A percentile compares a stretch with the other conserved stretches of the same genome.
Conservation (phyloP, 805 yeast species). For the Metschnikowia continentalis region DNA sequence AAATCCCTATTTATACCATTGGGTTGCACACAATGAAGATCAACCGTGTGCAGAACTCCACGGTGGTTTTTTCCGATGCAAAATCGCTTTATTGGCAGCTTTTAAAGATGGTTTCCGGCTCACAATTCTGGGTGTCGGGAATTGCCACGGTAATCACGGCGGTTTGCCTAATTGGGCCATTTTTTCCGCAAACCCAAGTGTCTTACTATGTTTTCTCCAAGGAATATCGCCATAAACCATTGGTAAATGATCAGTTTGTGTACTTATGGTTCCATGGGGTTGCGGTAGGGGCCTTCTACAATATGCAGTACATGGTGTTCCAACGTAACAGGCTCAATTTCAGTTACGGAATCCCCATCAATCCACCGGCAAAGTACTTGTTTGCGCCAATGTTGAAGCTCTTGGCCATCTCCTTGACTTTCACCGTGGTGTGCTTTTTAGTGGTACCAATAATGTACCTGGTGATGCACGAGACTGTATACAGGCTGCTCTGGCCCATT, state of each 20-base stretch:
- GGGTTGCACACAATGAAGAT: conserved; percentile 27
- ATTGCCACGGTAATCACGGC: conserved; percentile 19
- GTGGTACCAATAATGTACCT: conserved; percentile 38
- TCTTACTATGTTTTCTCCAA: conserved; percentile 33
- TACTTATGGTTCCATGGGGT: conserved; percentile 47
- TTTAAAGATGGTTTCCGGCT: neutral
- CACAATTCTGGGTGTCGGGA: conserved; percentile 1
- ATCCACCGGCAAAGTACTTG: conserved; percentile 36
- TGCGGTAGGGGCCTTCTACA: conserved; percentile 42
- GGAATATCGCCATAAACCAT: conserved; percentile 36
- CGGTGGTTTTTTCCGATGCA: conserved; percentile 29
- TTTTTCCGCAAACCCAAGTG: conserved; percentile 20
- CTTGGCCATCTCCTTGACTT: conserved; percentile 35
- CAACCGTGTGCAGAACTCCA: conserved; percentile 22
- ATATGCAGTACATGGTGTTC: conserved; percentile 47
- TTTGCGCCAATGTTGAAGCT: conserved; percentile 25
- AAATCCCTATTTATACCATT: conserved; percentile 30
- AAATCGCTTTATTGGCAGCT: conserved; percentile 34
- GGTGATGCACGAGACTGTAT: conserved; percentile 39
- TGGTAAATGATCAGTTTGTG: conserved; percentile 42
- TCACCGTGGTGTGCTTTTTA: conserved; percentile 26
- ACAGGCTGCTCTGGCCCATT: conserved; percentile 30
- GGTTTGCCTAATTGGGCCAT: conserved; percentile 21
- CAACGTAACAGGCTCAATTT: conserved; percentile 55
- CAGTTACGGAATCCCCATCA: conserved; percentile 32